Evolutionary conservation across 306 rosid species (phyloP).

Genomic region (Prunus mira): DNA sequence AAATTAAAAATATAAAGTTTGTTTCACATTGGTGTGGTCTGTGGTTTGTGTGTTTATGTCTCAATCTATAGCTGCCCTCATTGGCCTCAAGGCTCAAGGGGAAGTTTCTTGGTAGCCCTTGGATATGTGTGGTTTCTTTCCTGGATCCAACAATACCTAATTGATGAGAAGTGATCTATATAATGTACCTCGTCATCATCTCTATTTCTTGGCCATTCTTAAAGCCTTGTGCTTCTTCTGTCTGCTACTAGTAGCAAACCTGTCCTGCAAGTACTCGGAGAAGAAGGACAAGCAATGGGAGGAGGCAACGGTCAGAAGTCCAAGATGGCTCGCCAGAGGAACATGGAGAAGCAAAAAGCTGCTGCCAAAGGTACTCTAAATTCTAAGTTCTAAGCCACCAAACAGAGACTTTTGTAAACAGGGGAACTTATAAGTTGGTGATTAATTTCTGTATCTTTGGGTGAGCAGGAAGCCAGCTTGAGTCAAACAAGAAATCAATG

Average conservation of each 20-base stretch:
- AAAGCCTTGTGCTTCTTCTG: not conserved
- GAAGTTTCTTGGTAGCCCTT: not conserved
- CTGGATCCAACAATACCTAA: not conserved
- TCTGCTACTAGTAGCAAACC: not conserved
- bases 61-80: not conserved
- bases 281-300: slow-evolving; percentile 33
- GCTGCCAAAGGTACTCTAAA: slow-evolving; percentile 26
- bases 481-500: slow-evolving; percentile 52
- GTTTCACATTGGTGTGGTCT: not conserved
- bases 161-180: not conserved
- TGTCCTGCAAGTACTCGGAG: not conserved
- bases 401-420: not conserved
- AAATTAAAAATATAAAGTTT: not conserved
- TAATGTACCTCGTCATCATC: not conserved
- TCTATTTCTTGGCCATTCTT: slow-evolving; percentile 1
- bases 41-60: not conserved
- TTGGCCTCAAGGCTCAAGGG: not conserved
- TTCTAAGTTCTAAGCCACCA: not conserved
- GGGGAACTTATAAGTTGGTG: not conserved
- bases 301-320: slow-evolving; percentile 53
- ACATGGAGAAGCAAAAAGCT: slow-evolving; percentile 50
- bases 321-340: slow-evolving; percentile 48
- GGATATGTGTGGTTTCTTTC: not conserved
- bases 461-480: slow-evolving; percentile 51
- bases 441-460: not conserved